These are phyloP conservation scores for Trichophyton simii DNA, from an alignment of 2,329 filamentous ascomycete species.

Conservation along the genomic window DNA sequence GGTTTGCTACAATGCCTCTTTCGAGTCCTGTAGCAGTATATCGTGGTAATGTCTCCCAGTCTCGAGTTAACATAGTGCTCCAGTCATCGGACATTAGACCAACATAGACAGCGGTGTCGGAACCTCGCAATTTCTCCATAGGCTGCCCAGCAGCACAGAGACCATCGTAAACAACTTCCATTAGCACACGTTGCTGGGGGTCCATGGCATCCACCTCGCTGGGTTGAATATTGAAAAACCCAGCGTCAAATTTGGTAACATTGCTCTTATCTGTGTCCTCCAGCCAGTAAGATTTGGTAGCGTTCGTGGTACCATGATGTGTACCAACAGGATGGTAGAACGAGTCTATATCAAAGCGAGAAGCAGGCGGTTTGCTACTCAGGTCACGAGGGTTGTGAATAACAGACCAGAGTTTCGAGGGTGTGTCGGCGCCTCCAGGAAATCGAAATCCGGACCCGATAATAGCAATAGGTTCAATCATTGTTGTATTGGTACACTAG, in stretches of 20 bases:
- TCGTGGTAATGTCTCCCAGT: constrained; percentile 12
- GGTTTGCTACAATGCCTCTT: constrained; percentile 5
- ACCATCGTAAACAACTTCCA: constrained; percentile 21
- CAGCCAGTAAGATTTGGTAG: constrained; percentile 12
- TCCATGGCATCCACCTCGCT: constrained; percentile 21
- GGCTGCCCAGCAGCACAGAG: constrained; percentile 19
- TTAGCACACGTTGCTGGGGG: constrained; percentile 21
- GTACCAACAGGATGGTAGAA: constrained; percentile 14
- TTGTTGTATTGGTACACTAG: not conserved
- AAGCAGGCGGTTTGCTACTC: constrained; percentile 10
- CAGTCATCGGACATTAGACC: constrained; percentile 24
- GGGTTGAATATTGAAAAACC: constrained; percentile 22
- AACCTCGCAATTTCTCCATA: constrained; percentile 19
- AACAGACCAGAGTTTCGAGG: constrained; percentile 26
- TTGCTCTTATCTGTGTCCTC: constrained; percentile 13
- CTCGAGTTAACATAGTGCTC: constrained; percentile 13
- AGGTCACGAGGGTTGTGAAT: constrained; percentile 13
- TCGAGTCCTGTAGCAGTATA: constrained; percentile 13
- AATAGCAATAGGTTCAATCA: constrained; percentile 17
- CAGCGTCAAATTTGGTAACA: constrained; percentile 20
- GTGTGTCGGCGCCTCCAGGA: constrained; percentile 21
- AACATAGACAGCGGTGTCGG: constrained; percentile 24
- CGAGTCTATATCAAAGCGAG: constrained; percentile 11
- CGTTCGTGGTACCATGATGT: constrained; percentile 11
- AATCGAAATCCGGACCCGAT: constrained; percentile 26